Conservation (phyloP, 2,329 filamentous ascomycete species). For the Aureobasidium lini region DNA sequence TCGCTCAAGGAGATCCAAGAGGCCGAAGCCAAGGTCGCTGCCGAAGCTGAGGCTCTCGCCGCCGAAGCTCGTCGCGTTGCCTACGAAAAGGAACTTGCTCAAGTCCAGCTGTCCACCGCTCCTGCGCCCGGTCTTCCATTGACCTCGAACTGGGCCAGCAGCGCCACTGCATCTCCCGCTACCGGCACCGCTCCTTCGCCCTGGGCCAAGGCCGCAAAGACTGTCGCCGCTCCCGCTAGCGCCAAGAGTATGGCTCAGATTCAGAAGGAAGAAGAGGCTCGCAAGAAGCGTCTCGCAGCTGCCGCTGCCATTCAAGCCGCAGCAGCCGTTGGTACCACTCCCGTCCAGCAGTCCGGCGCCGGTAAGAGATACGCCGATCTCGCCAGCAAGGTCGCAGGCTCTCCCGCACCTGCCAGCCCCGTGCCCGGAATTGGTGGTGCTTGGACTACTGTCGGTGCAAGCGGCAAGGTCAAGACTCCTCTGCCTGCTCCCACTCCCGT, state of each 20-base stretch:
- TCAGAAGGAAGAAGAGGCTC: slow-evolving; percentile 87
- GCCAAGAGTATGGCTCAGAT: slow-evolving; percentile 96
- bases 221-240: slow-evolving; percentile 34
- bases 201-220: slow-evolving; percentile 60
- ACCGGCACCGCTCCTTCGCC: slow-evolving; percentile 48
- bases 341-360: slow-evolving; percentile 37
- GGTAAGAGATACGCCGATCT: slow-evolving; percentile 94
- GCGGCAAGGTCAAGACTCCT: slow-evolving; percentile 81
- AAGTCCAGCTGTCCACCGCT: slow-evolving; percentile 49
- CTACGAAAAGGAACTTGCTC: slow-evolving; percentile 71
- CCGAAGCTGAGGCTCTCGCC: slow-evolving; percentile 76
- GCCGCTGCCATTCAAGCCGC: slow-evolving; percentile 41
- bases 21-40: slow-evolving; percentile 85
- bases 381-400: slow-evolving; percentile 62
- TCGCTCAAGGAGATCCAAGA: slow-evolving; percentile 96
- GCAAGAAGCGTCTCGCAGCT: slow-evolving; percentile 67
- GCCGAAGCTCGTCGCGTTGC: slow-evolving; percentile 68
- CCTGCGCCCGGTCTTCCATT: slow-evolving; percentile 75
- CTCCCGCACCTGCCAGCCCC: slow-evolving; percentile 31
- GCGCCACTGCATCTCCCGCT: slow-evolving; percentile 61
- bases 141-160: slow-evolving; percentile 82
- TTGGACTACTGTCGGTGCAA: slow-evolving; percentile 92
- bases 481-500: slow-evolving; percentile 46
- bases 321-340: slow-evolving; percentile 33
- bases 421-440: slow-evolving; percentile 48